Evolutionary conservation across 23 red algal species (phyloP).

Genomic region (Chondrus crispus): DNA sequence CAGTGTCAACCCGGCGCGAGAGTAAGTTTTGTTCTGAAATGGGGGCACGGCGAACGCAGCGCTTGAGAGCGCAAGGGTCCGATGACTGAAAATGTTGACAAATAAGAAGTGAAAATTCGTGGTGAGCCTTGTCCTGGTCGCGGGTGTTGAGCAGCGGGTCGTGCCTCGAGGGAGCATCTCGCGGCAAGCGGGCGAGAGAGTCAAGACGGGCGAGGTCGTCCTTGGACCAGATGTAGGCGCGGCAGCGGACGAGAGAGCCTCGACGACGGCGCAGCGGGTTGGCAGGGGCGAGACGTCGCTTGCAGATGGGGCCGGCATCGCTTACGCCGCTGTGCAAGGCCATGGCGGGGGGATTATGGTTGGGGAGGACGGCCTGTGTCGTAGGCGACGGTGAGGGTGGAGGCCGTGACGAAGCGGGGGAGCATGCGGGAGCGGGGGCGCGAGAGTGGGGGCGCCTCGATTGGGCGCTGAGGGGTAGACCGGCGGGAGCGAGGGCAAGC

Average conservation of each 20-base stretch:
- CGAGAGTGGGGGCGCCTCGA: neutral
- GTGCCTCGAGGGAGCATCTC: neutral
- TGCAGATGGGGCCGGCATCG: slow-evolving; percentile 10
- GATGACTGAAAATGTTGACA: too few relatives aligned
- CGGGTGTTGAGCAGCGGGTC: too few relatives aligned
- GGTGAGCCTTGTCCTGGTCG: too few relatives aligned
- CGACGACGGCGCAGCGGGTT: slow-evolving; percentile 13
- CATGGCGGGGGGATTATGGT: neutral
- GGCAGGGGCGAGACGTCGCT: neutral
- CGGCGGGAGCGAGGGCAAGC: neutral
- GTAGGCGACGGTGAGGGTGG: neutral
- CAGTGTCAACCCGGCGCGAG: too few relatives aligned
- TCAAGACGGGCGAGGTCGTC: slow-evolving; percentile 20
- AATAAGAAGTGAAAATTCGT: too few relatives aligned
- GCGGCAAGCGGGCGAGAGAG: neutral
- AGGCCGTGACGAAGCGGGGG: neutral
- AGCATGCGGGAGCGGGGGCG: neutral
- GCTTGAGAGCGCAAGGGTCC: too few relatives aligned
- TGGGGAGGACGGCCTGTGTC: neutral
- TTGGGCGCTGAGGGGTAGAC: neutral
- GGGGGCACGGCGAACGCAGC: too few relatives aligned
- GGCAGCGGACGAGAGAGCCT: slow-evolving; percentile 38
- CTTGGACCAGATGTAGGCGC: slow-evolving; percentile 42
- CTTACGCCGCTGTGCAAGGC: slow-evolving; percentile 21
- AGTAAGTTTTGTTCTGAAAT: too few relatives aligned